Evolutionary conservation across 1,139 yeast genomes (phyloP), one percentile per base, ranked within the genome.

Genomic region (Candida labiduridarum): DNA sequence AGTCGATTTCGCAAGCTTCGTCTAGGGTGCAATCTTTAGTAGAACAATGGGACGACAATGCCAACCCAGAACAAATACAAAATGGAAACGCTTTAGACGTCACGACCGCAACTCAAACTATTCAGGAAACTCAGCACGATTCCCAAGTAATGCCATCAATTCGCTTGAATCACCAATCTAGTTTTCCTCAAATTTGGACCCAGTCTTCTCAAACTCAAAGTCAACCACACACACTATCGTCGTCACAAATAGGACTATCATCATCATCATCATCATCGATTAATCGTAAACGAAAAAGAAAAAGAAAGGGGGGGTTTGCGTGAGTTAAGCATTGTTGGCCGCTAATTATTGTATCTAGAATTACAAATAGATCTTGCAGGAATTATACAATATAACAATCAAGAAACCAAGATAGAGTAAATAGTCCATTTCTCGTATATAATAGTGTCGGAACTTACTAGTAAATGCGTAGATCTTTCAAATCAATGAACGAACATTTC

Each of bases 11-110:
- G 3, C 35, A 50, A 1, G 58, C 71, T 1, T 56, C 66, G 2
- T 41, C 44, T 1, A 56, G 60, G 45, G 66, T 70, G 1, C 57
- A 61, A 44, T 52, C 59, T 4, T 55, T 72, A 8, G 40, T 71
- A 14, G 56, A 53, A 11, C 62, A 59, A 11, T 72, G 77, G 77
- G 69, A 67, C 43, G 50, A 44, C 12, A 55, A 47, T 14, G 38
- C 38, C n/a, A 25, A 27, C 10, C 34, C 35, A 25, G 18, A 38
- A 11, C n/a, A 6, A 5, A 36, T 22, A 36, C 40, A 34, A 15
- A 34, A 15, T 34, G 36, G 19, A 16, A 14, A 34, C 18, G 10
- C 2, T 4, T 25, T 25, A 6, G 18, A 12, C 14, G 18, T 14
- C n/a, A 34, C 18, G 9, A 6, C 19, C 18, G 39, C n/a, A 33